Evolutionary conservation across 2,329 filamentous ascomycete genomes (phyloP).

Genomic region (Sporothrix variecibatus): DNA sequence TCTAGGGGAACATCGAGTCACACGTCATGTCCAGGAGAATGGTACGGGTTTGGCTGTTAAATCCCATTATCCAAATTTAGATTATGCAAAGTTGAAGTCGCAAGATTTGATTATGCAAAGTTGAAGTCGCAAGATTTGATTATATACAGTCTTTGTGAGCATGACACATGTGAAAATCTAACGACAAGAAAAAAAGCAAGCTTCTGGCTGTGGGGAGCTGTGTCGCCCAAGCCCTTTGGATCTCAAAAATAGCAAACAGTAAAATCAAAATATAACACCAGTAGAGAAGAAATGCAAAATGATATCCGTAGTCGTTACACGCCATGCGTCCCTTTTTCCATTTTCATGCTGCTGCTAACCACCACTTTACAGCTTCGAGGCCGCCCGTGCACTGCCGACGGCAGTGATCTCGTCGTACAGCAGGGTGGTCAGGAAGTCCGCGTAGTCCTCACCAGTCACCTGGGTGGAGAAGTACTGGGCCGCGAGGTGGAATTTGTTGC

Average conservation of each 20-base stretch:
- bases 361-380: constrained; percentile 62
- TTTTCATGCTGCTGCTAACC: not conserved
- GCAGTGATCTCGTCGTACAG: constrained; percentile 87
- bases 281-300: constrained; percentile 5
- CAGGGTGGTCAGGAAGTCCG: constrained; percentile 88
- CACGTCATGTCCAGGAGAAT: not conserved
- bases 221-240: not conserved
- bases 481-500: constrained; percentile 89
- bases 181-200: not conserved
- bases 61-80: not conserved
- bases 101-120: not conserved
- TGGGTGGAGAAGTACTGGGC: constrained; percentile 91
- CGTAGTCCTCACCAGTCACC: constrained; percentile 96
- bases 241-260: not conserved
- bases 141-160: constrained; percentile 19
- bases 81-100: not conserved
- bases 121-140: not conserved
- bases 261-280: constrained; percentile 7
- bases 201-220: not conserved
- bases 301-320: constrained; percentile 6
- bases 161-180: not conserved
- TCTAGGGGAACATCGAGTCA: not conserved
- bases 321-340: not conserved
- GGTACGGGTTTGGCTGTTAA: not conserved
- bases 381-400: constrained; percentile 61